Evolutionary conservation across 345 rosid species (phyloP), one percentile per base, ranked within the genome.

Genomic region (Geranium rotundifolium): DNA sequence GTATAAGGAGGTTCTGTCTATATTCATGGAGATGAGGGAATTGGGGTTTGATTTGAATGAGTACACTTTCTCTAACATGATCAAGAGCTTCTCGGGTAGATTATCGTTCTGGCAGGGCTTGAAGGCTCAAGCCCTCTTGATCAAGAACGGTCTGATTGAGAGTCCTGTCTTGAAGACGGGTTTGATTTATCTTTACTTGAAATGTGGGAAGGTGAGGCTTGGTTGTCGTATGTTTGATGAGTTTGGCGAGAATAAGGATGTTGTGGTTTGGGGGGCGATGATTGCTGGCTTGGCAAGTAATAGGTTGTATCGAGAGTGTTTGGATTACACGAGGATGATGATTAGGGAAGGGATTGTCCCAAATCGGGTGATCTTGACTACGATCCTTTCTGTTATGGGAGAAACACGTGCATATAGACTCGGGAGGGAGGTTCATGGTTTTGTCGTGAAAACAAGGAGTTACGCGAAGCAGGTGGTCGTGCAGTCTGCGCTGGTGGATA

Each of bases 71-170:
- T 81, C 89, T 66, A 85, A 76, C 55, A 75, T 89, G 63, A 73
- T 91, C 20, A 91, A 91, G 92, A 85, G 98, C 72, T 79, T 89
- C 2, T 86, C 91, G 4, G 90, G 98, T 0, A 90, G 95, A 4
- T 89, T 90, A 23, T 83, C 90, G 7, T 46, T 87, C 59, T 67
- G 72, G 54, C 92, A 85, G 64, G 95, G 95, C 4, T 70, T 84
- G 61, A 89, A 83, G 83, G 68, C 81, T 52, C 95, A 87, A 76
- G 89, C 88, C 5, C 78, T 89, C 75, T 59, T 86, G 71, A 59
- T 85, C 23, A 91, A 85, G 79, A 85, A 85, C 12, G 95, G 92
- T 63, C 75, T 85, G 64, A 13, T 84, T 66, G 79, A 64, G 15
- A 84, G 79, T 76, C 37, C 68, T 1, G 65, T 87, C 70, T 80